Base-by-base conservation (phyloP, 2,329 filamentous ascomycete genomes). In the Neonectria hederae region DNA sequence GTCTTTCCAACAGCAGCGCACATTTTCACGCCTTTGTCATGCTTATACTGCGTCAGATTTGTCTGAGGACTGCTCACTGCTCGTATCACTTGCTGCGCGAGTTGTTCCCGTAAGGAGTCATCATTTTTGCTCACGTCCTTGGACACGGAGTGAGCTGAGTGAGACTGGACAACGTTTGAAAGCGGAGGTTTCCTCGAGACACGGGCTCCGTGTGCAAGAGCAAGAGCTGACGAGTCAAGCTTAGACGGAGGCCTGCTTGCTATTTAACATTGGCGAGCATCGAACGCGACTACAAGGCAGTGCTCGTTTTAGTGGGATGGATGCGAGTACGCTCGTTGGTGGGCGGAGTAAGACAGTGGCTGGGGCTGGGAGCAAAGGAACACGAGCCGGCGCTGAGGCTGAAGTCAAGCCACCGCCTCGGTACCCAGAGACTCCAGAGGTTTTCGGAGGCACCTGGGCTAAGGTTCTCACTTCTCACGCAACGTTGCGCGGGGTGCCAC, bases 401-500 rank as follows among this genome's bases (percentile, higher is more conserved):
- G 62, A 65, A 58, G 45, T 54, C 61, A 66, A 62, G 67, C 68
- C 66, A 69, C 59, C 63, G 45, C 45, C 24, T 51, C 43, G 54
- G 43, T 38, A 38, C 14, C 35, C 32, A 13, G 32, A 35, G 32
- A 35, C 32, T n/a, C 14, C 35, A 38, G 35, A n/a, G 10, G 43
- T 7, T 13, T 3, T 24, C 61, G 43, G 55, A 42, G 35, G 13
- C 43, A 30, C 24, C 48, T 59, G 55, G 28, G 51, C 56, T 62
- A 65, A 54, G 53, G 62, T 61, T 65, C 67, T 63, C 46, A n/a
- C 35, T 38, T 55, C 49, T 58, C 64, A 63, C 63, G 60, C 66
- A 72, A 72, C 70, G 70, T 72, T 72, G 69, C 70, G 58, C 51
- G 35, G 54, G 58, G 61, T 59, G 43, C 52, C 48, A 43, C 56